phyloP scores from a whole-genome alignment of 2,329 filamentous ascomycete genomes.

The Cordyceps pruinosa region DNA sequence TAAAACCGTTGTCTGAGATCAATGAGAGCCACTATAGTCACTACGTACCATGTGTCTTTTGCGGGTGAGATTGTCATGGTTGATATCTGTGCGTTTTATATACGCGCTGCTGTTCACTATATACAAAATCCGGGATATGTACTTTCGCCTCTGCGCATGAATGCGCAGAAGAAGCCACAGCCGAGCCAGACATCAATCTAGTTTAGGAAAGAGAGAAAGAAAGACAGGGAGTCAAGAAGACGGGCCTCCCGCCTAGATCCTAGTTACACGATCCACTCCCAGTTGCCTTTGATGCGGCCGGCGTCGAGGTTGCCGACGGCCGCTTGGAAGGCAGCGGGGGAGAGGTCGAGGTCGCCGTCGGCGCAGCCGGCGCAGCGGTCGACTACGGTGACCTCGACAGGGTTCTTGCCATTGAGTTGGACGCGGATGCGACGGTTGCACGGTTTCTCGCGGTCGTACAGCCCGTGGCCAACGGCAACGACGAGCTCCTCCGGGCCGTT shows the following conservation, averaged over 20 bases:
- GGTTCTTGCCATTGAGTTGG: slow-evolving; percentile 33
- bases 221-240: too few relatives aligned
- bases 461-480: slow-evolving; percentile 57
- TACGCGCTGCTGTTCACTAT: background rate
- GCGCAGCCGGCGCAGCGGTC: slow-evolving; percentile 54
- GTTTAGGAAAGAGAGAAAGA: too few relatives aligned
- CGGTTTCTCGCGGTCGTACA: slow-evolving; percentile 54
- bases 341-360: slow-evolving; percentile 42
- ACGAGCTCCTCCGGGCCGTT: slow-evolving; percentile 51
- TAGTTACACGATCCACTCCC: too few relatives aligned
- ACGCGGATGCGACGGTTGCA: slow-evolving; percentile 63
- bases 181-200: background rate
- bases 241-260: slow-evolving; percentile 13
- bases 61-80: background rate
- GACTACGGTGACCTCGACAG: slow-evolving; percentile 57
- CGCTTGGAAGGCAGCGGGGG: slow-evolving; percentile 37
- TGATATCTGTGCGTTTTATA: background rate
- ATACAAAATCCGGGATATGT: background rate
- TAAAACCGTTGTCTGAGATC: too few relatives aligned
- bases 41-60: too few relatives aligned
- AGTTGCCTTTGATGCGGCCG: slow-evolving; percentile 19
- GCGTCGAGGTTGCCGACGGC: slow-evolving; percentile 29
- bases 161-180: background rate
- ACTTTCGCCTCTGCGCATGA: background rate
- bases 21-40: background rate